Conservation (phyloP, 139 green algal genomes). For the Marvania coccoides region DNA sequence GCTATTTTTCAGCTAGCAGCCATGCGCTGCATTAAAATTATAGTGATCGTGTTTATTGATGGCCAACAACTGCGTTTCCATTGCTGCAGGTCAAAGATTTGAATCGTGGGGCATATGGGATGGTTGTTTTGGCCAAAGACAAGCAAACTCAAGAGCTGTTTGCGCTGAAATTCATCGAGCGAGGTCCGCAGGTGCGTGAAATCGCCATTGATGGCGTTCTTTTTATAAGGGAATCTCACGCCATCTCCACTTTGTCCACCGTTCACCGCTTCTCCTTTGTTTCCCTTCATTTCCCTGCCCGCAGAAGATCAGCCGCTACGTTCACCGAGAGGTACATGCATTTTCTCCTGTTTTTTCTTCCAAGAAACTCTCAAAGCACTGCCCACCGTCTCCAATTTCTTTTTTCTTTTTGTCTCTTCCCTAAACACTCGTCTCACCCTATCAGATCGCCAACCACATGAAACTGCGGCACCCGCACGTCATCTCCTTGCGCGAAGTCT, state of each 20-base stretch:
- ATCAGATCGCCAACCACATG: slow-evolving; percentile 96
- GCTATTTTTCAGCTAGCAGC: neutral
- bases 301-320: neutral
- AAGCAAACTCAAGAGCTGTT: slow-evolving; percentile 18
- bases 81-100: slow-evolving; percentile 17
- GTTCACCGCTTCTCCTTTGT: neutral
- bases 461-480: slow-evolving; percentile 92
- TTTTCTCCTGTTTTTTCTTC: too few species aligned
- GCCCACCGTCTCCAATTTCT: too few species aligned
- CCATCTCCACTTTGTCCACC: neutral
- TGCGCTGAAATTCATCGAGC: slow-evolving; percentile 35
- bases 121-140: slow-evolving; percentile 20
- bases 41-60: neutral
- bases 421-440: too few species aligned
- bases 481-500: slow-evolving; percentile 82
- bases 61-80: neutral
- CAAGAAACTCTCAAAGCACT: too few species aligned
- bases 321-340: neutral
- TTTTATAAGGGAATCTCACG: neutral
- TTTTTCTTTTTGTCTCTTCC: too few species aligned
- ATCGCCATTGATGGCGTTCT: neutral
- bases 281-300: neutral
- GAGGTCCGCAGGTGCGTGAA: slow-evolving; percentile 16
- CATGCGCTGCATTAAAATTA: neutral
- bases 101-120: slow-evolving; percentile 22